These are phyloP conservation scores for Vanrija humicola DNA, from an alignment of 1,284 basidiomycete genomes.

Conservation along the genomic window DNA sequence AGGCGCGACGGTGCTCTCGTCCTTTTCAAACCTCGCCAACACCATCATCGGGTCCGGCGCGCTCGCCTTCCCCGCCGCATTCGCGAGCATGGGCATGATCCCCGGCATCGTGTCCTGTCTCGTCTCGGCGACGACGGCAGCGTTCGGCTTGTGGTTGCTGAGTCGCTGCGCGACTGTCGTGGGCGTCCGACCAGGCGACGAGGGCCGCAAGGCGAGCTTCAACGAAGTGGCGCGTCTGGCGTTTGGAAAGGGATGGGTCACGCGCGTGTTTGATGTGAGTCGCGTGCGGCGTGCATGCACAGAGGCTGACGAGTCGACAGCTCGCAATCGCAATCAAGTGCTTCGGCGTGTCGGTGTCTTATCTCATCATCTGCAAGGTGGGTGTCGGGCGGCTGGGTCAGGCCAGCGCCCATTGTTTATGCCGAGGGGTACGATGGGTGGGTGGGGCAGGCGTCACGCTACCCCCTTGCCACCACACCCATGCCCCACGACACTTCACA, in stretches of 20 bases:
- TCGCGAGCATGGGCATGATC: constrained; percentile 78
- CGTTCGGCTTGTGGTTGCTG: constrained; percentile 85
- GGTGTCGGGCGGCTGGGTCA: constrained; percentile 2
- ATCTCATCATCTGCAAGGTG: constrained; percentile 89
- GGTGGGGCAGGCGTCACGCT: not conserved
- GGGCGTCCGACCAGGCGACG: constrained; percentile 42
- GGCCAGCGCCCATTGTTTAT: not conserved
- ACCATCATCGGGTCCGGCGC: constrained; percentile 83
- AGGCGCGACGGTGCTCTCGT: constrained; percentile 23
- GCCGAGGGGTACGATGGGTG: too few species aligned
- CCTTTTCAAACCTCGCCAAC: constrained; percentile 63
- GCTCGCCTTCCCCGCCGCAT: constrained; percentile 58
- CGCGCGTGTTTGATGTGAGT: constrained; percentile 44
- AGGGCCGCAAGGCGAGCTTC: constrained; percentile 69
- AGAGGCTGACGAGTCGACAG: constrained; percentile 58
- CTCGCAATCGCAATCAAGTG: constrained; percentile 93
- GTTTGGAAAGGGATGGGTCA: constrained; percentile 55
- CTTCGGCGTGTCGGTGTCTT: constrained; percentile 94
- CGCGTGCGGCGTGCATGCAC: not conserved
- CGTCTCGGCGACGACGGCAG: constrained; percentile 75
- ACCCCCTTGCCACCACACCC: not conserved
- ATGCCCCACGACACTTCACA: not conserved
- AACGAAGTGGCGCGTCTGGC: constrained; percentile 80
- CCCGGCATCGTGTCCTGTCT: constrained; percentile 83
- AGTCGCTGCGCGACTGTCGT: constrained; percentile 79